Conservation (phyloP, 2,329 filamentous ascomycete species). For the Dactylellina haptotyla region DNA sequence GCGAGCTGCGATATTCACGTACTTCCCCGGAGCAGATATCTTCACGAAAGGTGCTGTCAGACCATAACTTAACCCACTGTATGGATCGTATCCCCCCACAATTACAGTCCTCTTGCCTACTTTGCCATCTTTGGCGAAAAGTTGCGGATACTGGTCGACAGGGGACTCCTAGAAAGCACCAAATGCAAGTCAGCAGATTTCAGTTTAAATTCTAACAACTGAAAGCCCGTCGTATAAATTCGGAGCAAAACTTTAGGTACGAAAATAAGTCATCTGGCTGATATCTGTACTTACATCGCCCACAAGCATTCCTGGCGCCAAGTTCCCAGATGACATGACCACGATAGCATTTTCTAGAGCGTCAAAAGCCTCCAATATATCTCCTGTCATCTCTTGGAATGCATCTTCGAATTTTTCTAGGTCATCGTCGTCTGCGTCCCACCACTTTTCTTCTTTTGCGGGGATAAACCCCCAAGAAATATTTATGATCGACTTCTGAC, state of each 20-base stretch:
- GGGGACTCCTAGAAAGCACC: background rate
- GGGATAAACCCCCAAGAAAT: background rate
- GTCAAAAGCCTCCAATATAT: background rate
- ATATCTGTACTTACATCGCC: no score
- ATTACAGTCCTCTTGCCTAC: background rate
- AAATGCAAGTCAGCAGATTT: background rate
- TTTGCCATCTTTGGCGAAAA: background rate
- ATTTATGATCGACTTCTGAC: conserved; percentile 10
- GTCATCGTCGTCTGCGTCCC: background rate
- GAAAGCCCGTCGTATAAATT: no score
- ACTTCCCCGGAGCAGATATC: background rate
- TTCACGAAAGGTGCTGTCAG: background rate
- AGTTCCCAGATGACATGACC: conserved; percentile 2
- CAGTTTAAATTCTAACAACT: background rate
- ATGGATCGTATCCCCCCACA: conserved; percentile 12
- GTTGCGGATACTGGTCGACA: background rate
- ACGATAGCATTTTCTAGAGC: conserved; percentile 16
- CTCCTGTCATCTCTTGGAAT: background rate
- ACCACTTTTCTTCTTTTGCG: background rate
- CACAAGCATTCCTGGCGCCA: no score
- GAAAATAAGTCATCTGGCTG: no score
- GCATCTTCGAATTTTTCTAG: background rate
- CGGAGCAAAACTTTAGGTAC: no score
- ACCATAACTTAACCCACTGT: background rate
- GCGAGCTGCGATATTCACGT: background rate